phyloP scores from a whole-genome alignment of 2,329 filamentous ascomycete genomes.

The Fusarium dimerum region DNA sequence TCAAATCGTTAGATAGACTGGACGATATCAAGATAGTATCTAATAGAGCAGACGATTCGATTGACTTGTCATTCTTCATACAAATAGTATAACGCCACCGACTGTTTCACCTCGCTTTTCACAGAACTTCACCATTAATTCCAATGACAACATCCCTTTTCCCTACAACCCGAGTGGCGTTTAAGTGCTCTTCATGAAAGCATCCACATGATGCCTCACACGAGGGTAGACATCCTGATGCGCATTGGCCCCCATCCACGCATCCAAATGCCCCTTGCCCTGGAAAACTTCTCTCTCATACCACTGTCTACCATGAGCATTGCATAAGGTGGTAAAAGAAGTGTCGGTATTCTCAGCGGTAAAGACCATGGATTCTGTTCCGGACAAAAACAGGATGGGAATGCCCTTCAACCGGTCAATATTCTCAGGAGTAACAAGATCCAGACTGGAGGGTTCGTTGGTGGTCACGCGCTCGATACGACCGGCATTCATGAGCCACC shows the following conservation, averaged over 20 bases:
- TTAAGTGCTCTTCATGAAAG: neutral
- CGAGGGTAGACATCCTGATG: conserved; percentile 23
- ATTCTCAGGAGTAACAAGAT: conserved; percentile 52
- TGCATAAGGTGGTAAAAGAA: conserved; percentile 23
- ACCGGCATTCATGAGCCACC: conserved; percentile 59
- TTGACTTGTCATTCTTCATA: too few relatives aligned
- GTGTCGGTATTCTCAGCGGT: conserved; percentile 25
- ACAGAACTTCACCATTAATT: too few relatives aligned
- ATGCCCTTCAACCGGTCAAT: conserved; percentile 51
- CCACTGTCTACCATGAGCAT: conserved; percentile 22
- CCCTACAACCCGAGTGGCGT: too few relatives aligned
- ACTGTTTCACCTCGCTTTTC: too few relatives aligned
- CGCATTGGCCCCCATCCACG: conserved; percentile 27
- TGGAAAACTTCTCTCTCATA: conserved; percentile 28
- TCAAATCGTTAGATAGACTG: too few relatives aligned
- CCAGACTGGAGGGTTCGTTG: conserved; percentile 49
- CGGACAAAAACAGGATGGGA: conserved; percentile 45
- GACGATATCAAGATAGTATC: too few relatives aligned
- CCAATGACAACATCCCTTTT: too few relatives aligned
- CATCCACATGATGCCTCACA: conserved; percentile 14
- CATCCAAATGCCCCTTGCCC: conserved; percentile 26
- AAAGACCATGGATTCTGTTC: conserved; percentile 23
- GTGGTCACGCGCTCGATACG: conserved; percentile 50
- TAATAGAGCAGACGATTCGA: too few relatives aligned
- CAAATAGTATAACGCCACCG: too few relatives aligned